These are phyloP conservation scores for Neurospora sp. DNA, from an alignment of 495 filamentous ascomycete species.

Conservation along the genomic window DNA sequence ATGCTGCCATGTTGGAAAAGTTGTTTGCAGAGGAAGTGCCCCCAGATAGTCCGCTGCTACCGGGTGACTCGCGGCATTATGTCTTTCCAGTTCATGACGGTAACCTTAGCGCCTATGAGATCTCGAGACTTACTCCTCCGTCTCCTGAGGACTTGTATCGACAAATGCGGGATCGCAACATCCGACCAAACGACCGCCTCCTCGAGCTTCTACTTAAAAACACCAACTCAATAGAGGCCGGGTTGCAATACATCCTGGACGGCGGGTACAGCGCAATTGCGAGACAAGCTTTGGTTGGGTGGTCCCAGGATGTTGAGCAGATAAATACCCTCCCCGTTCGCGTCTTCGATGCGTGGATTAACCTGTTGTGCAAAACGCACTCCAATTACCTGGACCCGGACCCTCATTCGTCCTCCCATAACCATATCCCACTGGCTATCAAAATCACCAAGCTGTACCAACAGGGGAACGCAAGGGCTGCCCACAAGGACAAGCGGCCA, in stretches of 20 bases:
- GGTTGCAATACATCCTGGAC: slow-evolving; percentile 27
- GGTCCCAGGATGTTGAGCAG: not conserved
- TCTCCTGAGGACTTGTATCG: slow-evolving; percentile 26
- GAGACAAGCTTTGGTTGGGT: slow-evolving; percentile 10
- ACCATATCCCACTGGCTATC: slow-evolving; percentile 12
- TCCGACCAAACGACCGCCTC: slow-evolving; percentile 25
- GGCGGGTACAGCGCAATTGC: slow-evolving; percentile 10
- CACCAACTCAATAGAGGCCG: slow-evolving; percentile 21
- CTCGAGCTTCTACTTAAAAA: slow-evolving; percentile 26
- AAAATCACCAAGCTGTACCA: slow-evolving; percentile 10
- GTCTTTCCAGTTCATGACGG: slow-evolving; percentile 27
- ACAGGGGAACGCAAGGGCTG: not conserved
- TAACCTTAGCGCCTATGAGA: slow-evolving; percentile 34
- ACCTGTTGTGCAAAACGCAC: slow-evolving; percentile 26
- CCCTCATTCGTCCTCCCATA: not conserved
- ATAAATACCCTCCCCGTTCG: slow-evolving; percentile 4
- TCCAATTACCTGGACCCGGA: slow-evolving; percentile 4
- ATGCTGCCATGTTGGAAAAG: slow-evolving; percentile 38
- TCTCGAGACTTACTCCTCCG: slow-evolving; percentile 31
- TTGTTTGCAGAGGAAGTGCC: slow-evolving; percentile 15
- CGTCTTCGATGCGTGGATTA: slow-evolving; percentile 30
- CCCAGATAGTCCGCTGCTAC: slow-evolving; percentile 12
- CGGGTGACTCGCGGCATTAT: slow-evolving; percentile 27
- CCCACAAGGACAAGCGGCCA: slow-evolving; percentile 8
- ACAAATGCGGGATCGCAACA: slow-evolving; percentile 25